These are phyloP conservation scores for Parafenestella ontariensis DNA, from an alignment of 2,329 filamentous ascomycete species.

Conservation along the genomic window DNA sequence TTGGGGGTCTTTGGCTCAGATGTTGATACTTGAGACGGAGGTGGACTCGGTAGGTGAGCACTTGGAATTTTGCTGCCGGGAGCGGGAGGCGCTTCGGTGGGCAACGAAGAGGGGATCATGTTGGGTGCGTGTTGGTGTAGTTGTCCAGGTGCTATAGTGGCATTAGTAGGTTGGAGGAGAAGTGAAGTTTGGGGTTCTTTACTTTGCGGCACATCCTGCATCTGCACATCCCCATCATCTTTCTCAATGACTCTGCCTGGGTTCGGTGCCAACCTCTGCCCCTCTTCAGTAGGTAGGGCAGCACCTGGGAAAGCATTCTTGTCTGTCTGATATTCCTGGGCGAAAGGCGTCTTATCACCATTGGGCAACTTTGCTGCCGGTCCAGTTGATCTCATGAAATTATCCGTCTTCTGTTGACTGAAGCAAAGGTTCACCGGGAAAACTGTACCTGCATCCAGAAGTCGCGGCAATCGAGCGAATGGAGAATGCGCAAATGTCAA, in stretches of 20 bases:
- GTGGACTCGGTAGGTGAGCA: background rate
- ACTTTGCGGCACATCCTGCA: background rate
- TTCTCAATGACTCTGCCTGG: background rate
- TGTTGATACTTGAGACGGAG: constrained; percentile 3
- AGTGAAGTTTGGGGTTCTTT: background rate
- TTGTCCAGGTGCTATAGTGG: background rate
- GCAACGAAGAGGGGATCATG: background rate
- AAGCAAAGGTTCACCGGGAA: background rate
- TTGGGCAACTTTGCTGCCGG: background rate
- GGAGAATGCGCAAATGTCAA: background rate
- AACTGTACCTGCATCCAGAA: background rate
- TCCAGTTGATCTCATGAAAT: background rate
- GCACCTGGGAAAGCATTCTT: no score
- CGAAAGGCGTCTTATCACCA: background rate
- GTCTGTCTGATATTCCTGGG: background rate
- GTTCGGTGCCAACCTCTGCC: no score
- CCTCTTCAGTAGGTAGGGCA: no score
- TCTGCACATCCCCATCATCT: background rate
- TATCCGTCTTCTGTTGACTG: background rate
- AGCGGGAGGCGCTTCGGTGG: background rate
- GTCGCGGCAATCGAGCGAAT: background rate
- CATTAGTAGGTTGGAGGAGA: background rate
- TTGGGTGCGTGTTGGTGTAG: background rate
- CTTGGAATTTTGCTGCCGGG: background rate
- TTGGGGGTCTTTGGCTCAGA: background rate